A percentile compares a stretch with the other conserved stretches of the same genome.
Conservation (phyloP, 2,329 filamentous ascomycete genomes). For the Fusarium equiseti region DNA sequence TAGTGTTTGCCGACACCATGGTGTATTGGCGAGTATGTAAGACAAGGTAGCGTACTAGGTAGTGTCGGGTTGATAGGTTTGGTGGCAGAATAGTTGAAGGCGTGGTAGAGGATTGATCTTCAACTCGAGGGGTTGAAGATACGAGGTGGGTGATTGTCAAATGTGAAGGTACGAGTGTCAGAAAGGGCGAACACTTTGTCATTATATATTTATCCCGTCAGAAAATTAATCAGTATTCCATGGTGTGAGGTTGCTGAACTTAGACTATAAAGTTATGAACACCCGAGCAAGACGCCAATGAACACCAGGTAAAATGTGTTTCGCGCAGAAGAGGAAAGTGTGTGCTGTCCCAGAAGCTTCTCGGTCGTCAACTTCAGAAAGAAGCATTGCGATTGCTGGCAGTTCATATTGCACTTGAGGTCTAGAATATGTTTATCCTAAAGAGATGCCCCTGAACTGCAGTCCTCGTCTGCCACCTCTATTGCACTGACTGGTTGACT, state of each 20-base stretch:
- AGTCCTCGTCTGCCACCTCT: not conserved
- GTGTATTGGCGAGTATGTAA: not conserved
- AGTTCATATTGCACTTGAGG: not conserved
- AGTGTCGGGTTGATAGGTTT: not conserved
- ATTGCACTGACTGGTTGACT: not conserved
- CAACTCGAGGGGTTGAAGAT: not conserved
- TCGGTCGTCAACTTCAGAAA: not conserved
- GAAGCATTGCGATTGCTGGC: not conserved
- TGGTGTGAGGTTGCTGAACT: not conserved
- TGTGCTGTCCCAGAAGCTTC: not conserved
- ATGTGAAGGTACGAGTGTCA: not conserved
- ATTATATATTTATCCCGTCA: not conserved
- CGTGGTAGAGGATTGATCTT: not conserved
- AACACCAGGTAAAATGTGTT: not conserved
- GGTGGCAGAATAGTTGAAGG: not conserved
- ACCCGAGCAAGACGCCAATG: not conserved
- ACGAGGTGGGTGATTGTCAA: not conserved
- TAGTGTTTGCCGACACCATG: not conserved
- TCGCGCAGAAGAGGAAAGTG: not conserved
- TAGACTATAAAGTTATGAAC: not conserved
- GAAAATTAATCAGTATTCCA: not conserved
- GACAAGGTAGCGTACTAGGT: not conserved
- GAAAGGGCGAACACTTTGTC: not conserved
- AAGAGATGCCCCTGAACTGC: not conserved
- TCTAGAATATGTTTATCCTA: not conserved